phyloP scores from a whole-genome alignment of 2,329 filamentous ascomycete species.

The Botryotinia globosa region DNA sequence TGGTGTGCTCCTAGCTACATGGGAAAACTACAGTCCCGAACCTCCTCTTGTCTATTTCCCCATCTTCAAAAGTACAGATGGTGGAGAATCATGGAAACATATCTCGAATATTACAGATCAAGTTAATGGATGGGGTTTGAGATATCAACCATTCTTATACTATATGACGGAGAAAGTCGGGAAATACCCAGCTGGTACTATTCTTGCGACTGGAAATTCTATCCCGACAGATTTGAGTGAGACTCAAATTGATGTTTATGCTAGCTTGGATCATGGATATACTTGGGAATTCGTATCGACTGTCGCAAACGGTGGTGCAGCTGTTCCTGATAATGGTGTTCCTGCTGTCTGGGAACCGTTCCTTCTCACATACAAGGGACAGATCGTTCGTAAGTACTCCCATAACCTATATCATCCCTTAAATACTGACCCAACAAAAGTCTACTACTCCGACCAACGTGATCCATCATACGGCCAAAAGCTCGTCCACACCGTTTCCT shows the following conservation, averaged over 20 bases:
- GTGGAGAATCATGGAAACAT: conserved; percentile 59
- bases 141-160: conserved; percentile 69
- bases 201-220: conserved; percentile 52
- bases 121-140: conserved; percentile 61
- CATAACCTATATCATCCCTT: not conserved
- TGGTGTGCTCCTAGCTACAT: conserved; percentile 50
- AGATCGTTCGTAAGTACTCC: conserved; percentile 46
- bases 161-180: conserved; percentile 58
- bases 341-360: conserved; percentile 75
- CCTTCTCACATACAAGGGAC: conserved; percentile 55
- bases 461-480: conserved; percentile 66
- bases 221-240: conserved; percentile 52
- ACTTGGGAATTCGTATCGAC: conserved; percentile 67
- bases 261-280: conserved; percentile 54
- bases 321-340: conserved; percentile 57
- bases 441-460: conserved; percentile 71
- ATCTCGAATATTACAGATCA: conserved; percentile 61
- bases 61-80: conserved; percentile 52
- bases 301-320: conserved; percentile 59
- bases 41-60: conserved; percentile 52
- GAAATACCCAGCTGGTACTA: conserved; percentile 57
- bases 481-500: conserved; percentile 55
- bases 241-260: conserved; percentile 69
- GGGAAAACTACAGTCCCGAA: conserved; percentile 57
- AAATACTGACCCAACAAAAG: conserved; percentile 23